These are phyloP conservation scores for Triticum urartu DNA, from an alignment of 176 grass and related monocot genomes.

Conservation along the genomic window DNA sequence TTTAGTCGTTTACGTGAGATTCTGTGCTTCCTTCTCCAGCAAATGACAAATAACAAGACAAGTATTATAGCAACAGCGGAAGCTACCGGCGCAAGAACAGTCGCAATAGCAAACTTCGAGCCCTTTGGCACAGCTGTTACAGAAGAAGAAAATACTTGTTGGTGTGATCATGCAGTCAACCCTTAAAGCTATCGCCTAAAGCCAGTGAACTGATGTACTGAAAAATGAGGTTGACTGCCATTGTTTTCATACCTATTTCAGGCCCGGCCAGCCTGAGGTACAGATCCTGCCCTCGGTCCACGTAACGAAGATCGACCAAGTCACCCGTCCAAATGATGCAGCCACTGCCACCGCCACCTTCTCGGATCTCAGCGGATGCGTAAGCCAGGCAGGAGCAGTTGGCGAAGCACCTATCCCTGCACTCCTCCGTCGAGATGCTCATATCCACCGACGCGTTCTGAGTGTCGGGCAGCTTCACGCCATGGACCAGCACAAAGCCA, in stretches of 20 bases:
- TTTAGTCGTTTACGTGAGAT: too few relatives aligned
- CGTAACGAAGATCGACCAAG: constrained; percentile 3
- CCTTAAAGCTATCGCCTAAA: too few relatives aligned
- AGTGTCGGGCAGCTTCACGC: constrained; percentile 43
- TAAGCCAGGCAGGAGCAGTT: constrained; percentile 66
- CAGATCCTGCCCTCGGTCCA: constrained; percentile 24
- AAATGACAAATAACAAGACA: too few relatives aligned
- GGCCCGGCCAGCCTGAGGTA: not conserved
- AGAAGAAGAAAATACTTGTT: too few relatives aligned
- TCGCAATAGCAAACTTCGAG: too few relatives aligned
- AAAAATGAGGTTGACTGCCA: too few relatives aligned
- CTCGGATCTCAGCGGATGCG: not conserved
- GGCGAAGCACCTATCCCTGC: constrained; percentile 27
- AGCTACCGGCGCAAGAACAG: too few relatives aligned
- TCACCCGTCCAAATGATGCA: constrained; percentile 11
- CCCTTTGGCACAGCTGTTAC: too few relatives aligned
- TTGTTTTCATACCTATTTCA: not conserved
- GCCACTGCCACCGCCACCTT: not conserved
- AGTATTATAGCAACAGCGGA: too few relatives aligned
- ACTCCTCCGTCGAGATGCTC: constrained; percentile 5
- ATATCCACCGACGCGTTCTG: constrained; percentile 1
- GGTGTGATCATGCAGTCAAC: too few relatives aligned
- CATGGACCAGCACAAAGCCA: not conserved
- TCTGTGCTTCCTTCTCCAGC: too few relatives aligned
- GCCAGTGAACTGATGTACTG: too few relatives aligned